Evolutionary conservation across 2,329 filamentous ascomycete genomes (phyloP).

Genomic region (Erysiphe pulchra): DNA sequence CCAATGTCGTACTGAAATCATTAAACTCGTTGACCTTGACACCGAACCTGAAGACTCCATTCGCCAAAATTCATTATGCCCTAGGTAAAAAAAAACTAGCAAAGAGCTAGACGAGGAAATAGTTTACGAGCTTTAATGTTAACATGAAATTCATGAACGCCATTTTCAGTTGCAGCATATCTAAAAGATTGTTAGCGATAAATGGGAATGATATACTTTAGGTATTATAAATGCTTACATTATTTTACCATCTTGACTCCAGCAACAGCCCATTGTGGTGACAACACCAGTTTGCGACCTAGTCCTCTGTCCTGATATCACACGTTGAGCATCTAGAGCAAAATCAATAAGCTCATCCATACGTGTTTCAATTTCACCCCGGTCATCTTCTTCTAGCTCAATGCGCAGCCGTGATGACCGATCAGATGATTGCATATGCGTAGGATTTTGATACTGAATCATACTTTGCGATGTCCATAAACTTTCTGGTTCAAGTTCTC

Average conservation of each 20-base stretch:
- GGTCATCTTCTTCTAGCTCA: slow-evolving; percentile 10
- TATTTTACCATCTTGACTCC: slow-evolving; percentile 32
- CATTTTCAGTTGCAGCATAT: slow-evolving; percentile 40
- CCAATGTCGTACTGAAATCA: no score
- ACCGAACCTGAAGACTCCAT: no score
- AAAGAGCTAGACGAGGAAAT: slow-evolving; percentile 27
- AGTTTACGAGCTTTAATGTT: slow-evolving; percentile 35
- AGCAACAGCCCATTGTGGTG: slow-evolving; percentile 28
- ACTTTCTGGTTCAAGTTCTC: slow-evolving; percentile 2
- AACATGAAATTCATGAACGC: slow-evolving; percentile 49
- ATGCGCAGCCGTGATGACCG: slow-evolving; percentile 8
- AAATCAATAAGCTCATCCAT: slow-evolving; percentile 4
- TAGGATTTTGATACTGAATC: slow-evolving; percentile 2
- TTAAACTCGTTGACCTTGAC: no score
- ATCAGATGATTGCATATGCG: slow-evolving; percentile 9
- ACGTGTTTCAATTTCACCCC: slow-evolving; percentile 12
- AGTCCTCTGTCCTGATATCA: neutral
- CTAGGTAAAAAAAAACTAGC: slow-evolving; percentile 12
- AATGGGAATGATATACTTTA: slow-evolving; percentile 1
- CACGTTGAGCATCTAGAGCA: neutral
- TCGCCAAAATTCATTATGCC: no score
- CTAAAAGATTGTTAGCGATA: slow-evolving; percentile 14
- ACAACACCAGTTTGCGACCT: slow-evolving; percentile 13
- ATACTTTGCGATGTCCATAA: slow-evolving; percentile 2
- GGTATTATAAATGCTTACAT: slow-evolving; percentile 21